These are phyloP conservation scores for Fusarium globosum DNA, from an alignment of 2,329 filamentous ascomycete species.

Conservation along the genomic window DNA sequence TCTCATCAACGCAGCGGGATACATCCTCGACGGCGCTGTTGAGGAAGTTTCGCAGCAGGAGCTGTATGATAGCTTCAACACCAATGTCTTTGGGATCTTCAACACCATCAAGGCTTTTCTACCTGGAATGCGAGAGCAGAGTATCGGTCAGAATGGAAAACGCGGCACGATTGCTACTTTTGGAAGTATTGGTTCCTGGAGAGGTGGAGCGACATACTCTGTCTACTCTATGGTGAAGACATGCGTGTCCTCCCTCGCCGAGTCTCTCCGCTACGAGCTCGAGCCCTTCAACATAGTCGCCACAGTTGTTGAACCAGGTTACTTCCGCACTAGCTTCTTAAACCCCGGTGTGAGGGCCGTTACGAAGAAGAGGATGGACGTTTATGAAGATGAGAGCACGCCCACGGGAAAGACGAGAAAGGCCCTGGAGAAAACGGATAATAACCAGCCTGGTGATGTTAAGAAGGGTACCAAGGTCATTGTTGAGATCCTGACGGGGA, in stretches of 20 bases:
- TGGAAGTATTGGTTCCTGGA: slow-evolving; percentile 60
- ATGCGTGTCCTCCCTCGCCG: slow-evolving; percentile 57
- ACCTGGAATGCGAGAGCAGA: slow-evolving; percentile 57
- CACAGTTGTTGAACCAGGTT: slow-evolving; percentile 61
- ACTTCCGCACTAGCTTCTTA: slow-evolving; percentile 64
- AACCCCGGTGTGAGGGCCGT: slow-evolving; percentile 47
- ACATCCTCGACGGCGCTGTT: slow-evolving; percentile 55
- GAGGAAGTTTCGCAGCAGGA: slow-evolving; percentile 55
- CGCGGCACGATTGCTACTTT: slow-evolving; percentile 55
- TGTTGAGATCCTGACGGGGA: slow-evolving; percentile 65
- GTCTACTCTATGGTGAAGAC: slow-evolving; percentile 60
- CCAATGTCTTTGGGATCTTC: slow-evolving; percentile 65
- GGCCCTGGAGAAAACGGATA: slow-evolving; percentile 51
- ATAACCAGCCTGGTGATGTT: slow-evolving; percentile 66
- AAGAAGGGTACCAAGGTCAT: slow-evolving; percentile 63
- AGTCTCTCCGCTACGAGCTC: slow-evolving; percentile 57
- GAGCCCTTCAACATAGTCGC: slow-evolving; percentile 58
- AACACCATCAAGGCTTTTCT: slow-evolving; percentile 61
- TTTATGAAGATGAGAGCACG: slow-evolving; percentile 47
- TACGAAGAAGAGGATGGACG: slow-evolving; percentile 48
- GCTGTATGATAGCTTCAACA: slow-evolving; percentile 56
- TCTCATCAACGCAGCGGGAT: slow-evolving; percentile 61
- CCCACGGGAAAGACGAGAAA: slow-evolving; percentile 45
- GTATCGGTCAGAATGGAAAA: slow-evolving; percentile 36
- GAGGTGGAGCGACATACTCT: slow-evolving; percentile 51